Evolutionary conservation across 1,284 basidiomycete species (phyloP).

Genomic region (Pholiota adiposa): DNA sequence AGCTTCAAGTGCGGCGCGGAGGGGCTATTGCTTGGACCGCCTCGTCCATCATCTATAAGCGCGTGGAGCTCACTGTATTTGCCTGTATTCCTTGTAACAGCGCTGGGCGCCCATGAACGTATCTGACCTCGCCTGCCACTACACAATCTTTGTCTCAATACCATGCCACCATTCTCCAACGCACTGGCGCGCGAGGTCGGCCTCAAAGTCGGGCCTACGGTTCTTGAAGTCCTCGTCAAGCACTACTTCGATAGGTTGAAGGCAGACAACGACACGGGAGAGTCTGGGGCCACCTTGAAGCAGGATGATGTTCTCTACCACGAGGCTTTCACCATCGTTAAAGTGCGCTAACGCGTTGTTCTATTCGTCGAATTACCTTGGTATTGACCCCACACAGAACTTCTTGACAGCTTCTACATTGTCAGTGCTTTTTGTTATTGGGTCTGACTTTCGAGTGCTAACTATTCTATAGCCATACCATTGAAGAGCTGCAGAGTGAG

Average conservation of each 20-base stretch:
- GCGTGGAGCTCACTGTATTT: neutral
- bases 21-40: neutral
- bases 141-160: neutral
- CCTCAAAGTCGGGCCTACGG: conserved; percentile 70
- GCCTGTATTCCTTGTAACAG: neutral
- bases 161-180: conserved; percentile 22
- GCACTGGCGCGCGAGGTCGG: conserved; percentile 63
- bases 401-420: conserved; percentile 62
- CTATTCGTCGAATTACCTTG: neutral
- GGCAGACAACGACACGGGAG: conserved; percentile 40
- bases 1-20: neutral
- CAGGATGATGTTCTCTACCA: conserved; percentile 85
- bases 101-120: neutral
- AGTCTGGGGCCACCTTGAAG: conserved; percentile 52
- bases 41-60: neutral
- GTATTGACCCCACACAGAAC: conserved; percentile 38
- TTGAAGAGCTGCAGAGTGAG: conserved; percentile 80
- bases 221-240: conserved; percentile 80
- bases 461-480: conserved; percentile 58
- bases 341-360: conserved; percentile 49
- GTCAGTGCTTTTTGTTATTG: conserved; percentile 40
- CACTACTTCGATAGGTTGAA: conserved; percentile 77
- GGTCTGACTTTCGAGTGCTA: neutral
- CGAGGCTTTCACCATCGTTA: conserved; percentile 79
- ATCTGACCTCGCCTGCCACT: neutral